Evolutionary conservation across 2,329 filamentous ascomycete species (phyloP).

Genomic region (Epicoccum sorghinum): DNA sequence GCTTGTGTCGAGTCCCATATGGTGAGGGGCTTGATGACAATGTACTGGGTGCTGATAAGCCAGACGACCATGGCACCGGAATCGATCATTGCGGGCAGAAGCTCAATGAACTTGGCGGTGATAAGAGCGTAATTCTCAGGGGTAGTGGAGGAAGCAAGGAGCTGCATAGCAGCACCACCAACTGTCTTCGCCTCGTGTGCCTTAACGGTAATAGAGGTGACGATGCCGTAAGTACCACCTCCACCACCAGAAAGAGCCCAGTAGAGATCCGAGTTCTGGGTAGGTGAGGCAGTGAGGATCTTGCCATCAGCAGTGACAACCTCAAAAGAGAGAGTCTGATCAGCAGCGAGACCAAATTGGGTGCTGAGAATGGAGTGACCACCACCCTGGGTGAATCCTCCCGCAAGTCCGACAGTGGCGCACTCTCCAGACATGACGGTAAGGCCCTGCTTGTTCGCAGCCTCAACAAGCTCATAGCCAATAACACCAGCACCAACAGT

Average conservation of each 20-base stretch:
- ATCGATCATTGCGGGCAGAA: conserved; percentile 29
- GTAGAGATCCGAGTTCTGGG: conserved; percentile 42
- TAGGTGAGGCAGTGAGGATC: conserved; percentile 34
- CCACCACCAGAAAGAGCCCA: conserved; percentile 46
- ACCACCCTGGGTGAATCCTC: conserved; percentile 41
- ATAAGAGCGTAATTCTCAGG: conserved; percentile 23
- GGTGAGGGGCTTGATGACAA: conserved; percentile 25
- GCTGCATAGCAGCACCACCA: conserved; percentile 30
- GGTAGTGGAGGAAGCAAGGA: conserved; percentile 25
- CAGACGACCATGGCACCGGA: conserved; percentile 30
- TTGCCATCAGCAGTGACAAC: conserved; percentile 42
- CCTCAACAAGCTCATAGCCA: conserved; percentile 31
- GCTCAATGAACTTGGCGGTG: conserved; percentile 18
- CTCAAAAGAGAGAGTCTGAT: conserved; percentile 39
- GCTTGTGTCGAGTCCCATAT: conserved; percentile 20
- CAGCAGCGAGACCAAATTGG: conserved; percentile 36
- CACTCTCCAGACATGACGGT: conserved; percentile 39
- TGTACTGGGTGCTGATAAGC: conserved; percentile 17
- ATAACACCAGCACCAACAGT: conserved; percentile 38
- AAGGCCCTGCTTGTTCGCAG: conserved; percentile 25
- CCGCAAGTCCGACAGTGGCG: conserved; percentile 41
- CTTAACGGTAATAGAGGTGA: conserved; percentile 37
- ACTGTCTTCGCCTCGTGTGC: conserved; percentile 28
- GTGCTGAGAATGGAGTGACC: conserved; percentile 35
- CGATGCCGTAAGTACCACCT: conserved; percentile 40